Percentiles rank a stretch among this genome's conserved stretches.
Conservation (phyloP, 148 eudicot species). For the Polygonum aviculare region DNA sequence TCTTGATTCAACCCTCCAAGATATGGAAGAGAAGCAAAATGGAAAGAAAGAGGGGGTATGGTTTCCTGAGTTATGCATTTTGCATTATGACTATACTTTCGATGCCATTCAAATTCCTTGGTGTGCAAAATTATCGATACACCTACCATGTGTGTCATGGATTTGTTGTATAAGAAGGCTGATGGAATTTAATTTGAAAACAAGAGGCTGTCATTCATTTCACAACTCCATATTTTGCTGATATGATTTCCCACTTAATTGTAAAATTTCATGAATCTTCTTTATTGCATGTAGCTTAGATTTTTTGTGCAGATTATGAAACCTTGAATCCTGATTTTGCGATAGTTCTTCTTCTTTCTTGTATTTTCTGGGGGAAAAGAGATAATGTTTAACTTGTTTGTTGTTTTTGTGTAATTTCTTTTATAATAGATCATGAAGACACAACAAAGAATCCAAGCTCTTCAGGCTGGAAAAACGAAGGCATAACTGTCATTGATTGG, state of each 20-base stretch:
- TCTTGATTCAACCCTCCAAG: constrained; percentile 77
- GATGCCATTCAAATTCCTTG: not conserved
- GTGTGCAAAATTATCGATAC: not conserved
- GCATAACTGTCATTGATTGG: constrained; percentile 25
- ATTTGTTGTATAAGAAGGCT: not conserved
- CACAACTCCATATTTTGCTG: not conserved
- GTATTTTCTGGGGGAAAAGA: not conserved
- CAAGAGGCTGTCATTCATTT: not conserved
- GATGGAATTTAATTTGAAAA: not conserved
- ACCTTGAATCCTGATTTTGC: not conserved
- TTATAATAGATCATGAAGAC: constrained; percentile 51
- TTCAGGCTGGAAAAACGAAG: constrained; percentile 87
- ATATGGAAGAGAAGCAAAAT: constrained; percentile 89
- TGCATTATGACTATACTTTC: not conserved
- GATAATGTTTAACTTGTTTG: not conserved
- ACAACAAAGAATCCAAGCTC: constrained; percentile 78
- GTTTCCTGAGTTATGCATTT: not conserved
- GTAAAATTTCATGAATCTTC: not conserved
- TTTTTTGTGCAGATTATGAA: not conserved
- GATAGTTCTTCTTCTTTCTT: not conserved
- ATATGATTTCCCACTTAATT: not conserved
- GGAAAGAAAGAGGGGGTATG: constrained; percentile 90
- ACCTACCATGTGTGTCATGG: not conserved
- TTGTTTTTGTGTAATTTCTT: not conserved
- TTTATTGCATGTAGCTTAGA: not conserved